Conservation (phyloP, 306 rosid genomes). For the Cucurbita pepo region DNA sequence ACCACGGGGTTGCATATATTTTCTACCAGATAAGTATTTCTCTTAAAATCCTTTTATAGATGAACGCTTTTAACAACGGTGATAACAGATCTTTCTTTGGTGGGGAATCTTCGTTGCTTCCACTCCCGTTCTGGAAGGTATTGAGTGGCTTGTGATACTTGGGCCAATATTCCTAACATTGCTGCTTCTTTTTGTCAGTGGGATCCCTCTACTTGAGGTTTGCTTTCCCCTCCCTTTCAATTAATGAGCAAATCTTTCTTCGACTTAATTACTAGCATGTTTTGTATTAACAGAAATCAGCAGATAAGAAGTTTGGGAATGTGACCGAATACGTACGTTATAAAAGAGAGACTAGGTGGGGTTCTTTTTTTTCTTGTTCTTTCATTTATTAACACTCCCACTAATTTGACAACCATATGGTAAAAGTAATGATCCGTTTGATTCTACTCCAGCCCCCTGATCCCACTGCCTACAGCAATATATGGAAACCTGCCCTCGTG, state of each 20-base stretch:
- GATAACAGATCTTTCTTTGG: slow-evolving; percentile 71
- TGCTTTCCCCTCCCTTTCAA: slow-evolving; percentile 14
- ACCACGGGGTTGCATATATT: background rate
- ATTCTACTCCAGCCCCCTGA: slow-evolving; percentile 61
- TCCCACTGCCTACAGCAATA: slow-evolving; percentile 46
- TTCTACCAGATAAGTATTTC: background rate
- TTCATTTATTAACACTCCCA: background rate
- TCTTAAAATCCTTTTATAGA: background rate
- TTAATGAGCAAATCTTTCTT: background rate
- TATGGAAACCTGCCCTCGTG: slow-evolving; percentile 72
- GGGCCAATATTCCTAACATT: slow-evolving; percentile 75
- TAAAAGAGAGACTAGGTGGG: slow-evolving; percentile 66
- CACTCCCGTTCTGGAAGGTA: slow-evolving; percentile 50
- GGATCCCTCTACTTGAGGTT: slow-evolving; percentile 91
- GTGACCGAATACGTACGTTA: slow-evolving; percentile 46
- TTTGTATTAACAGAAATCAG: slow-evolving; percentile 46
- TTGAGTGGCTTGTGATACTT: slow-evolving; percentile 79
- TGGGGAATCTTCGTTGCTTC: slow-evolving; percentile 95
- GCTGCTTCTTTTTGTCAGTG: slow-evolving; percentile 93
- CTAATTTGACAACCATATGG: background rate
- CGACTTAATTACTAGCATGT: background rate
- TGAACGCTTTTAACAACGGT: slow-evolving; percentile 12
- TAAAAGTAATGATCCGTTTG: background rate
- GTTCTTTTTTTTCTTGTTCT: background rate
- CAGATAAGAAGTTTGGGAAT: slow-evolving; percentile 85